Evolutionary conservation across 2,329 filamentous ascomycete genomes (phyloP).

Genomic region (Xylaria hypoxylon): DNA sequence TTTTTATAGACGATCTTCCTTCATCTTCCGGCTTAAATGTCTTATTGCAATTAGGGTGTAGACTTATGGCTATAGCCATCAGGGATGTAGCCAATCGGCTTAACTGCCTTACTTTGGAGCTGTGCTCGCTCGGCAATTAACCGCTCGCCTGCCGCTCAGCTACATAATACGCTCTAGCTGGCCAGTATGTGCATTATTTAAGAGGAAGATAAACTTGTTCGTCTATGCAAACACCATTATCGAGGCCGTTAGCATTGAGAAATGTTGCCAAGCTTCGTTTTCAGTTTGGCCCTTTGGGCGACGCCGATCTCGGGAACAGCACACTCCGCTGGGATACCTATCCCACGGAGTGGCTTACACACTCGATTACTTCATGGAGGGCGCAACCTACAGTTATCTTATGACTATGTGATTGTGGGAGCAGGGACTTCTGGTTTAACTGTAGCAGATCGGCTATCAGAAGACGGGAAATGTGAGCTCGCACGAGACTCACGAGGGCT

Average conservation of each 20-base stretch:
- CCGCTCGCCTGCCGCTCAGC: conserved; percentile 19
- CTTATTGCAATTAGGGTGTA: conserved; percentile 4
- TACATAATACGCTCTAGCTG: neutral
- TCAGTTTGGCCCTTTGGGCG: conserved; percentile 18
- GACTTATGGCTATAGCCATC: conserved; percentile 10
- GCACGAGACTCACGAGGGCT: neutral
- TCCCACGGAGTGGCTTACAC: neutral
- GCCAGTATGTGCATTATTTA: neutral
- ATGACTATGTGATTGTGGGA: conserved; percentile 49
- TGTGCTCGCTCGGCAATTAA: conserved; percentile 24
- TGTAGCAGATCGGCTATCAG: conserved; percentile 47
- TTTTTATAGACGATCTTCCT: neutral
- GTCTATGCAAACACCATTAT: neutral
- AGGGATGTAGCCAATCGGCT: conserved; percentile 26
- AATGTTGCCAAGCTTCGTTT: conserved; percentile 16
- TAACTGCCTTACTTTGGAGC: conserved; percentile 14
- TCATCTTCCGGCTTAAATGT: conserved; percentile 9
- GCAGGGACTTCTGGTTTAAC: conserved; percentile 48
- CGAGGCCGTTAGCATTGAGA: neutral
- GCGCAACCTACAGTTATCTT: conserved; percentile 29
- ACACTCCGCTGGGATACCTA: neutral
- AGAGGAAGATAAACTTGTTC: neutral
- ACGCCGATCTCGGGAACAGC: neutral
- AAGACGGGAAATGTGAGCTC: conserved; percentile 45
- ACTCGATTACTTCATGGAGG: neutral